Base-by-base conservation (phyloP, 768 basidiomycete genomes). In the Naganishia antarctica region DNA sequence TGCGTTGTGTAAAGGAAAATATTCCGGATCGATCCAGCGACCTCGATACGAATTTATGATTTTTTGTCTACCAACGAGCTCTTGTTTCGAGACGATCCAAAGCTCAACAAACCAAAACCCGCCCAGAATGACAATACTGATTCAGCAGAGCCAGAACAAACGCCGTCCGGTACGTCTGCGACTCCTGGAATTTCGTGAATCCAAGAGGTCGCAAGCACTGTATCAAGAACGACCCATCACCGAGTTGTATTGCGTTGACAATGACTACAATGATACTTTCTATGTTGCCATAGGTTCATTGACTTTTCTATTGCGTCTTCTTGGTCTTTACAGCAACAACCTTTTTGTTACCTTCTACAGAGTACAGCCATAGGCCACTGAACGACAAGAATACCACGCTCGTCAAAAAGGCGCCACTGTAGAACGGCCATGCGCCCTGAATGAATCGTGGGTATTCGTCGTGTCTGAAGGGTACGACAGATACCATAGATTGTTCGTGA, bases 371-470 rank as follows among this genome's bases (percentile, higher is more conserved):
- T 23, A 94, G 73, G 0, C 85, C 84, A 12, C 87, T 86, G 78
- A 99, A 99, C 18, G 92, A 68, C 71, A 94, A 79, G 79, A 96
- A 96, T 0, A 84, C 90, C 1, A 85, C 76, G 69, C 87, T 88
- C 0, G 91, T 93, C 80, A 89, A 91, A 73, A 93, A 84, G 7
- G 93, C 90, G 37, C 92, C 90, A 0, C 82, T 81, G 69, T 99
- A 99, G 76, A 94, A 99, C 0, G 96, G 94, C 89, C 88, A 91
- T 7, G 96, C 96, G 2, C 91, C 91, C 48, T 85, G 87, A 70
- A 99, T 83, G 84, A 96, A 99, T 28, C 96, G 86, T 4, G 91
- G 90, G 76, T 97, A 96, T 49, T 87, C 88, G 78, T 99, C 91
- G 79, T 98, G 96, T 48, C 90, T 82, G 25, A 90, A 90, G 0